Conservation (phyloP, 2,329 filamentous ascomycete genomes). For the Pseudogymnoascus sp. region DNA sequence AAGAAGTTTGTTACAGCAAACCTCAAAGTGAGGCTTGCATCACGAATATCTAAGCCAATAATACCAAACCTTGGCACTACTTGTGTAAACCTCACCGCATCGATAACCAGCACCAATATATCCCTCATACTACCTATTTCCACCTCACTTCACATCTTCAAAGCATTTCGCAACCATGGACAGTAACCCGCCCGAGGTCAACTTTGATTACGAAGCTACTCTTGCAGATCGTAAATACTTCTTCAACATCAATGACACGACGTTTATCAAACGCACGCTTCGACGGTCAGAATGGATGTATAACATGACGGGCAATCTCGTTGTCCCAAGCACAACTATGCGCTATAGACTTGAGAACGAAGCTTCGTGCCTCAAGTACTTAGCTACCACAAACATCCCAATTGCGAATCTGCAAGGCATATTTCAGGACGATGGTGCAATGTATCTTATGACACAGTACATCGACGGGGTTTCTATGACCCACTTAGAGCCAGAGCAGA, state of each 20-base stretch:
- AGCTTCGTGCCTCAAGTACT: slow-evolving; percentile 6
- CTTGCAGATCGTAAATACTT: slow-evolving; percentile 19
- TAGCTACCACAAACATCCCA: slow-evolving; percentile 12
- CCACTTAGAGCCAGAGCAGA: slow-evolving; percentile 2
- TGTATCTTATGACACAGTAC: slow-evolving; percentile 13
- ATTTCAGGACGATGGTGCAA: slow-evolving; percentile 14
- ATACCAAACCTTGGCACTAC: not conserved
- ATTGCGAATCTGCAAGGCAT: slow-evolving; percentile 11
- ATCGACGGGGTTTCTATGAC: slow-evolving; percentile 12
- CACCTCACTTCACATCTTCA: not conserved
- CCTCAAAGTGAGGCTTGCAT: not conserved
- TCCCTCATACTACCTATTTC: not conserved
- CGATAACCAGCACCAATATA: not conserved
- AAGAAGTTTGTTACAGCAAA: not conserved
- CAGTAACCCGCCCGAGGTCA: not conserved
- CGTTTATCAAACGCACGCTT: slow-evolving; percentile 18
- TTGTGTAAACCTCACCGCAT: not conserved
- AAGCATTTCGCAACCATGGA: not conserved
- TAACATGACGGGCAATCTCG: not conserved
- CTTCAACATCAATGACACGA: slow-evolving; percentile 11
- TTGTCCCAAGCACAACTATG: slow-evolving; percentile 3
- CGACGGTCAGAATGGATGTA: slow-evolving; percentile 19
- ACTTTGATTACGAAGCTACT: slow-evolving; percentile 5
- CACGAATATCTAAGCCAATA: not conserved
- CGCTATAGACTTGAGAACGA: slow-evolving; percentile 13